phyloP scores from a whole-genome alignment of 177 flowering plant genomes.

The Vitis hybrid region DNA sequence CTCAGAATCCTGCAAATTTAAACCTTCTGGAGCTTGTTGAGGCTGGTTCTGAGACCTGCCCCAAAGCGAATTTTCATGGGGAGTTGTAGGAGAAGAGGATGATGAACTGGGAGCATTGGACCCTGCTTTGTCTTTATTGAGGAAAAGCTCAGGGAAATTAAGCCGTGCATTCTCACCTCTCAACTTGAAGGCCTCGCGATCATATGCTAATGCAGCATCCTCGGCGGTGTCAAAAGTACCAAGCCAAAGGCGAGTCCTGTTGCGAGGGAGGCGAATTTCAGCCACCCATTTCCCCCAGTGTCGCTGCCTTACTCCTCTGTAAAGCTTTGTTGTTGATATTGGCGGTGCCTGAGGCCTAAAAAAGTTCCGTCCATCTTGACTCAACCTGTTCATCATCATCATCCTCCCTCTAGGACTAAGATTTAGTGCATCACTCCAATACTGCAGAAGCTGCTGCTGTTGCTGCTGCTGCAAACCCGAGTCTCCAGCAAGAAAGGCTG shows the following conservation, averaged over 20 bases:
- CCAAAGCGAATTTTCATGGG: conserved; percentile 10
- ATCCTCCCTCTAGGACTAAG: conserved; percentile 72
- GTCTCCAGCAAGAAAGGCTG: conserved; percentile 31
- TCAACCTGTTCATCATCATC: conserved; percentile 72
- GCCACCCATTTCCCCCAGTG: conserved; percentile 99
- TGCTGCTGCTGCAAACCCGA: conserved; percentile 49
- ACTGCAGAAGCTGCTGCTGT: conserved; percentile 59
- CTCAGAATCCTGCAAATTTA: conserved; percentile 4
- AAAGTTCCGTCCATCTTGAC: conserved; percentile 31
- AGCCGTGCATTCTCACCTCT: conserved; percentile 88
- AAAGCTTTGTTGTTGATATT: conserved; percentile 63
- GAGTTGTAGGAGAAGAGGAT: conserved; percentile 26
- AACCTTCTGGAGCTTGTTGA: conserved; percentile 17
- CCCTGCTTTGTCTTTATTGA: conserved; percentile 36
- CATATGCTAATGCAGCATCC: conserved; percentile 92
- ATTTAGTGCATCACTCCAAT: conserved; percentile 69
- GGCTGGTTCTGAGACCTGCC: conserved; percentile 3
- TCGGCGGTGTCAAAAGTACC: conserved; percentile 96
- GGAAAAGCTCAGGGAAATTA: conserved; percentile 83
- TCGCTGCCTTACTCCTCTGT: conserved; percentile 91
- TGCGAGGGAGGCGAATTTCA: conserved; percentile 86
- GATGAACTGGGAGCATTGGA: conserved; percentile 29
- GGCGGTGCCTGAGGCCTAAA: conserved; percentile 44
- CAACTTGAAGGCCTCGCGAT: conserved; percentile 82
- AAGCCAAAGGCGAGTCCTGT: conserved; percentile 92